Conservation (phyloP, 495 filamentous ascomycete species). For the Parathielavia hyrcaniae region DNA sequence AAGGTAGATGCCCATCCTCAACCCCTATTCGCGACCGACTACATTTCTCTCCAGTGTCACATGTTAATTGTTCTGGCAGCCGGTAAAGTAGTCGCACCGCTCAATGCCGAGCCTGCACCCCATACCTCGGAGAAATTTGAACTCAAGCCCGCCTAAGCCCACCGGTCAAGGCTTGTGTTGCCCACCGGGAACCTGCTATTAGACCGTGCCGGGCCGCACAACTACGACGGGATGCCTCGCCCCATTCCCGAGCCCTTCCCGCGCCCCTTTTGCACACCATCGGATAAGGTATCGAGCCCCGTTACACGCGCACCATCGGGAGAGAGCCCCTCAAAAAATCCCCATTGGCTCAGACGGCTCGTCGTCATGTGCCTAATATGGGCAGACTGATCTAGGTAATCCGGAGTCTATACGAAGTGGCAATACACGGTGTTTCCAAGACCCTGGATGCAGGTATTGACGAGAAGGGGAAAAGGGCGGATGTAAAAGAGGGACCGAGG, state of each 20-base stretch:
- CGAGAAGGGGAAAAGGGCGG: background rate
- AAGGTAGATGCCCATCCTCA: too few species aligned
- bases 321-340: background rate
- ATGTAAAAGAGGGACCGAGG: too few species aligned
- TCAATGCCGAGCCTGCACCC: background rate
- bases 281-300: background rate
- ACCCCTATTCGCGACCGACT: too few species aligned
- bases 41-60: background rate
- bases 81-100: background rate
- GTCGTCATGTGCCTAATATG: background rate
- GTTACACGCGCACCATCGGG: background rate
- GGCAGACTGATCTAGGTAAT: background rate
- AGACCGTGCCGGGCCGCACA: background rate
- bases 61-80: background rate
- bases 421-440: background rate
- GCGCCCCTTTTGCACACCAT: background rate
- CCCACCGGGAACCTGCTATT: conserved; percentile 1
- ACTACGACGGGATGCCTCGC: background rate
- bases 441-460: background rate
- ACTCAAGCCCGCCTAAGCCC: background rate
- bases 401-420: background rate
- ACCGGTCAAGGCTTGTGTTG: conserved; percentile 13
- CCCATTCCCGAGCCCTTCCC: background rate
- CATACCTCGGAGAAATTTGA: background rate
- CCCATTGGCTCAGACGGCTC: background rate